These are phyloP conservation scores for Dictyophora rubrovolvata DNA, from an alignment of 768 basidiomycete genomes.

Conservation along the genomic window DNA sequence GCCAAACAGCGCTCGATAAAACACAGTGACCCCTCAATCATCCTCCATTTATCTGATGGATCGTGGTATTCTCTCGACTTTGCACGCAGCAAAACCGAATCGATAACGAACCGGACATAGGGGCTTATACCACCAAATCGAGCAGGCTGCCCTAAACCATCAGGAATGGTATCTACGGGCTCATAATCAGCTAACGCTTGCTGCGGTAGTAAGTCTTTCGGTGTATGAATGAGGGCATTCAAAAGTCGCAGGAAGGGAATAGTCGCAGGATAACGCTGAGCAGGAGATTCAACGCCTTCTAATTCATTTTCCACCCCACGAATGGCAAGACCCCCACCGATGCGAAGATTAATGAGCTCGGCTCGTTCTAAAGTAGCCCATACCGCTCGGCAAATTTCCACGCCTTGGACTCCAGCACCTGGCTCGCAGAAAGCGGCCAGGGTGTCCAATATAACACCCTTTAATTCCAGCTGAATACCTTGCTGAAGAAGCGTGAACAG, in stretches of 20 bases:
- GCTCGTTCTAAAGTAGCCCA: slow-evolving; percentile 79
- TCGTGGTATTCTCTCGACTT: slow-evolving; percentile 54
- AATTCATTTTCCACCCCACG: slow-evolving; percentile 82
- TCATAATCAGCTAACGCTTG: slow-evolving; percentile 50
- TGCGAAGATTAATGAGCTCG: slow-evolving; percentile 64
- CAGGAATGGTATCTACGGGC: slow-evolving; percentile 65
- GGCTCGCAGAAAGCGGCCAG: slow-evolving; percentile 76
- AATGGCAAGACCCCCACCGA: slow-evolving; percentile 40
- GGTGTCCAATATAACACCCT: slow-evolving; percentile 74
- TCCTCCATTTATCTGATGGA: slow-evolving; percentile 74
- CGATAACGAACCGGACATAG: slow-evolving; percentile 78
- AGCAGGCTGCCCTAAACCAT: slow-evolving; percentile 70
- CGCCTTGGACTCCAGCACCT: slow-evolving; percentile 60
- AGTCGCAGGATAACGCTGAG: slow-evolving; percentile 77
- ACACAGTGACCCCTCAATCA: slow-evolving; percentile 74
- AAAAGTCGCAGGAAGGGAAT: slow-evolving; percentile 81
- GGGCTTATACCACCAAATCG: slow-evolving; percentile 73
- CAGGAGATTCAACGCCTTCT: slow-evolving; percentile 74
- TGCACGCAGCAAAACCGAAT: slow-evolving; percentile 56
- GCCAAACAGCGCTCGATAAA: slow-evolving; percentile 80
- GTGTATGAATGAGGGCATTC: slow-evolving; percentile 72
- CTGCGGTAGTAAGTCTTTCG: slow-evolving; percentile 56
- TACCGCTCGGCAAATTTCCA: slow-evolving; percentile 72
- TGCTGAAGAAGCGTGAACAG: slow-evolving; percentile 70
- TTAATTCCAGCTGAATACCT: slow-evolving; percentile 80